Evolutionary conservation across 768 basidiomycete species (phyloP).

Genomic region (Strobilomyces dryophilus): DNA sequence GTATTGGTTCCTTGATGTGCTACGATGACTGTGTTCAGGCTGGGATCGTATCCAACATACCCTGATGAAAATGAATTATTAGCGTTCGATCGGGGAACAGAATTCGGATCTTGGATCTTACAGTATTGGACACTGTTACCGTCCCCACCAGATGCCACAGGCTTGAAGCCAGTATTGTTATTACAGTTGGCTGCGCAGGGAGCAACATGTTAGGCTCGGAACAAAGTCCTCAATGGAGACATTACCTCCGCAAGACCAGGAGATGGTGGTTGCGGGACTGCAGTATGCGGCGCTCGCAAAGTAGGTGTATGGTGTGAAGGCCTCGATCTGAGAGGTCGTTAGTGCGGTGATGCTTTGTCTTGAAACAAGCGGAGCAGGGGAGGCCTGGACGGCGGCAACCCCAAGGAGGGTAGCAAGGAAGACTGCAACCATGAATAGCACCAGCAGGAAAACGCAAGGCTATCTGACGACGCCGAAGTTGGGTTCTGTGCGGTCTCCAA

Average conservation of each 20-base stretch:
- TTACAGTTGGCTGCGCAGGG: slow-evolving; percentile 38
- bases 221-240: not conserved
- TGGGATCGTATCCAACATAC: slow-evolving; percentile 50
- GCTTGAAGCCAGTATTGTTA: slow-evolving; percentile 44
- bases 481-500: not conserved
- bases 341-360: slow-evolving; percentile 38
- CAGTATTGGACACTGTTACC: slow-evolving; percentile 42
- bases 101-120: slow-evolving; percentile 27
- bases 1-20: slow-evolving; percentile 35
- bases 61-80: slow-evolving; percentile 27
- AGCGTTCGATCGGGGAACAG: not conserved
- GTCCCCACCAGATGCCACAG: slow-evolving; percentile 46
- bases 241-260: slow-evolving; percentile 52
- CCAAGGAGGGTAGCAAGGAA: slow-evolving; percentile 7
- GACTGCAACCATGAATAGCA: slow-evolving; percentile 26
- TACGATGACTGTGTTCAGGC: slow-evolving; percentile 33
- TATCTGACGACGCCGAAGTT: too few relatives aligned
- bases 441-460: not conserved
- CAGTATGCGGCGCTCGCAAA: slow-evolving; percentile 52
- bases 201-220: not conserved
- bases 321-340: slow-evolving; percentile 34
- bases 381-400: slow-evolving; percentile 3
- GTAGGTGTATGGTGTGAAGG: slow-evolving; percentile 44
- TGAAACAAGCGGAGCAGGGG: slow-evolving; percentile 19
- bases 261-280: slow-evolving; percentile 31